These are phyloP conservation scores for Chytriomyces sp. DNA, from an alignment of 192 early-diverging fungal genomes.

Conservation along the genomic window DNA sequence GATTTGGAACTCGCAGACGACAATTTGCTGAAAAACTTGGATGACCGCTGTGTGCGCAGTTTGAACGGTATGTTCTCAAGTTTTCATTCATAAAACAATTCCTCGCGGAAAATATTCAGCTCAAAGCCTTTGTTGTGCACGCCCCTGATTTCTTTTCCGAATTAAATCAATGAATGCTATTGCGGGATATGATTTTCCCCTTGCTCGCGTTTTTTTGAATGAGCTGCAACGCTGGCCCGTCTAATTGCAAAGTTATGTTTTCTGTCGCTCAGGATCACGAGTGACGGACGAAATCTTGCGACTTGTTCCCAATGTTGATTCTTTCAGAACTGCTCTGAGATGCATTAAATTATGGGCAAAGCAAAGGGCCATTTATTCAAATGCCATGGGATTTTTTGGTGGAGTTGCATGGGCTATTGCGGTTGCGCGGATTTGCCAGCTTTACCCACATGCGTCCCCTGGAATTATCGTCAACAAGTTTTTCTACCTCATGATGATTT, in stretches of 20 bases:
- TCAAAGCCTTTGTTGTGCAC: too few relatives aligned
- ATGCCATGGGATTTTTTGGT: constrained; percentile 97
- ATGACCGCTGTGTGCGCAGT: constrained; percentile 85
- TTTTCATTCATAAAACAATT: too few relatives aligned
- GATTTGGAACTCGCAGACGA: constrained; percentile 85
- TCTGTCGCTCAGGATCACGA: constrained; percentile 70
- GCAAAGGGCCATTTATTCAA: constrained; percentile 89
- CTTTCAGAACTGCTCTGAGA: constrained; percentile 88
- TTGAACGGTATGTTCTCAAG: constrained; percentile 72
- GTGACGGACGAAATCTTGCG: constrained; percentile 96
- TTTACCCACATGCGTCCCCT: constrained; percentile 93
- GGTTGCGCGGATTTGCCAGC: constrained; percentile 91
- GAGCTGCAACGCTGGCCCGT: background rate
- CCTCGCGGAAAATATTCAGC: too few relatives aligned
- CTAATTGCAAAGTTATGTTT: background rate
- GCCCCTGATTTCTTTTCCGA: too few relatives aligned
- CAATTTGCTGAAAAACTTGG: constrained; percentile 82
- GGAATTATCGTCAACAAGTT: constrained; percentile 86
- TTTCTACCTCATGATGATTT: constrained; percentile 84
- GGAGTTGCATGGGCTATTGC: constrained; percentile 99
- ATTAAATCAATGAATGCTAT: too few relatives aligned
- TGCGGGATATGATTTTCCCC: too few relatives aligned
- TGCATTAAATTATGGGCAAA: constrained; percentile 98
- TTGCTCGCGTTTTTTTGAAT: too few relatives aligned
- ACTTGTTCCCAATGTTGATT: constrained; percentile 87